Base-by-base conservation (phyloP, 352 stramenopile genomes). In the Peronospora destructor region DNA sequence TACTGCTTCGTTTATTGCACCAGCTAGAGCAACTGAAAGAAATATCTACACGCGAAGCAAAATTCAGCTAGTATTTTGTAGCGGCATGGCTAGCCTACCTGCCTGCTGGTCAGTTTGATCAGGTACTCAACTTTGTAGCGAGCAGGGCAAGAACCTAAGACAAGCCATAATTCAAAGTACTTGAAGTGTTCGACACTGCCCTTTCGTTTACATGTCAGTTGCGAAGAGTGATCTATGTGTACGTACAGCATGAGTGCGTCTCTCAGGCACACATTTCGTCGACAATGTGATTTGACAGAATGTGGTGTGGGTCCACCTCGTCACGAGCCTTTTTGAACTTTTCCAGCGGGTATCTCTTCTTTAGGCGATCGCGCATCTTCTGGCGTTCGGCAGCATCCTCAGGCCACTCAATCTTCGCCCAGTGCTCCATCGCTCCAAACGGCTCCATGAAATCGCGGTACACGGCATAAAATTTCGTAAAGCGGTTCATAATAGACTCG, bases 331-430 rank as follows among this genome's bases (percentile, higher is more conserved):
- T 64, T 65, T 96, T 96, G 64, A 97, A 98, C 49, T 85, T 68
- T 4, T 91, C 58, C 17, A 98, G 53, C n/a, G 76, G 65, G 73
- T 96, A 98, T 46, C 80, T 64, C 51, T 74, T 71, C 17, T 68
- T 64, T 43, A 96, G 77, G 30, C 86, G 76, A 10, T 74, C 42
- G 26, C 68, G 72, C 65, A 90, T 80, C 29, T 73, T 62, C 33
- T 73, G 53, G 32, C 70, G 53, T 41, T 89, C 71, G 11, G 32
- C 43, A 17, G 54, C 53, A 62, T 81, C 82, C 19, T 55, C 51
- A 4, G 84, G 80, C 65, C 84, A 78, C 69, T 98, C 95, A 45
- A 98, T 87, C 71, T 99, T 99, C 13, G 95, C 95, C 96, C 96
- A 99, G 61, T 99, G 96, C 59, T 94, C 91, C 14, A 87, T 85